Evolutionary conservation across 176 grass and related monocot species (phyloP).

Genomic region (Panicum miliaceum): DNA sequence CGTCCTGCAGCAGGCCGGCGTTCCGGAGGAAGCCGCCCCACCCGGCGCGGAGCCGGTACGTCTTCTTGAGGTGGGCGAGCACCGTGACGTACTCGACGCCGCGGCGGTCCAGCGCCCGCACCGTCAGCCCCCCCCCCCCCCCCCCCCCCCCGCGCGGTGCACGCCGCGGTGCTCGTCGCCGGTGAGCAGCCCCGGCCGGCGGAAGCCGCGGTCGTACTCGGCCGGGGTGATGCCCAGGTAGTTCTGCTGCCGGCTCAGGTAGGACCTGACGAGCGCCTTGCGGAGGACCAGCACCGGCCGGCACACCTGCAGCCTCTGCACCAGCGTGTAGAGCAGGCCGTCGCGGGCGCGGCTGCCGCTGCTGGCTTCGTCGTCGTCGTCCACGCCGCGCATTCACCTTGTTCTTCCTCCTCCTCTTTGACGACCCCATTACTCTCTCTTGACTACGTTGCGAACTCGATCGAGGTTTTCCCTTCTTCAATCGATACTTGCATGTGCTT

Average conservation of each 20-base stretch:
- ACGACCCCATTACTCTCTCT: not conserved
- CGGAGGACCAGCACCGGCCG: not conserved
- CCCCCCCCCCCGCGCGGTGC: not conserved
- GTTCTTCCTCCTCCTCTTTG: not conserved
- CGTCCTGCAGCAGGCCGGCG: not conserved
- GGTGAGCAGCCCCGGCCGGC: not conserved
- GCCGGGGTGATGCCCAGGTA: not conserved
- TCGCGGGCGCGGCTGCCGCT: not conserved
- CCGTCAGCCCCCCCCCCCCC: not conserved
- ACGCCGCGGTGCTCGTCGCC: not conserved
- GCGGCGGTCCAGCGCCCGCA: conserved; percentile 2
- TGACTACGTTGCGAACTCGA: too few species aligned
- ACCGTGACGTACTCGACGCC: not conserved
- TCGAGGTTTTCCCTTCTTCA: too few species aligned
- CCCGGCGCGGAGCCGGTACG: not conserved
- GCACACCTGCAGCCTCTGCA: not conserved
- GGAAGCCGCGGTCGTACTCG: not conserved
- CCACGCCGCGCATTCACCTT: not conserved
- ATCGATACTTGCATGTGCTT: too few species aligned
- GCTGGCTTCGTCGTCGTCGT: not conserved
- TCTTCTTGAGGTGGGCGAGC: not conserved
- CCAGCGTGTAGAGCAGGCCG: not conserved
- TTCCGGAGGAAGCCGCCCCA: not conserved
- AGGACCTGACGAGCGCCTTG: not conserved
- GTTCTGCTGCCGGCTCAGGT: conserved; percentile 2